phyloP scores from a whole-genome alignment of 192 early-diverging fungal species.

The Chytriomyces sp. region DNA sequence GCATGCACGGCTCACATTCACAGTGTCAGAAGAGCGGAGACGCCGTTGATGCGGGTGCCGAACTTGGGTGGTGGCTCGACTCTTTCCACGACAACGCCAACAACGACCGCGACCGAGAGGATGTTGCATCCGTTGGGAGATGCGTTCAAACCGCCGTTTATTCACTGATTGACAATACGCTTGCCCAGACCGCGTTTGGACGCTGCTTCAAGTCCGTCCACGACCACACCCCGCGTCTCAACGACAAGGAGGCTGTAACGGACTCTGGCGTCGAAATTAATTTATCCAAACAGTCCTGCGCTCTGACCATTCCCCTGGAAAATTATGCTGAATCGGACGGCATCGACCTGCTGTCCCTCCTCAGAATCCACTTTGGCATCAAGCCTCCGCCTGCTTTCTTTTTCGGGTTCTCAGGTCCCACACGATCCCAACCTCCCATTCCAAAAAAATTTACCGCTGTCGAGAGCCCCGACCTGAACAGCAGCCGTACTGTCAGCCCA shows the following conservation, averaged over 20 bases:
- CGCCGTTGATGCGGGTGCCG: slow-evolving; percentile 15
- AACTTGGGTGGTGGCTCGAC: too few species aligned
- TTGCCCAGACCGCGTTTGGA: not conserved
- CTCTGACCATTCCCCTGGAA: slow-evolving; percentile 27
- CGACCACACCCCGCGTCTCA: not conserved
- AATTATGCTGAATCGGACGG: slow-evolving; percentile 26
- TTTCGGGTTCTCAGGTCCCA: slow-evolving; percentile 27
- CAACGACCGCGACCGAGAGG: too few species aligned
- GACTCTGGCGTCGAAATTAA: too few species aligned
- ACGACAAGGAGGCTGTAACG: not conserved
- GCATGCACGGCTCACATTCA: not conserved
- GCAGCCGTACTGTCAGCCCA: not conserved
- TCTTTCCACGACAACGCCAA: too few species aligned
- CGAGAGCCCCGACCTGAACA: not conserved
- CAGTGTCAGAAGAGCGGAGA: not conserved
- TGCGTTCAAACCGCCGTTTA: not conserved
- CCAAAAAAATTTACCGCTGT: not conserved
- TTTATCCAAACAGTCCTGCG: slow-evolving; percentile 4
- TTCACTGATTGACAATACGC: not conserved
- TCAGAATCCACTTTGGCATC: slow-evolving; percentile 39
- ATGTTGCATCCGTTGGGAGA: not conserved
- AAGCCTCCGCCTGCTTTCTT: slow-evolving; percentile 35
- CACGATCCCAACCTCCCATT: not conserved
- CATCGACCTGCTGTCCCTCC: slow-evolving; percentile 33
- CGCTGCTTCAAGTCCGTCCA: not conserved